Evolutionary conservation across 2,329 filamentous ascomycete genomes (phyloP), one percentile per base, ranked within the genome.

Genomic region (Arthrobotrys musiformis): DNA sequence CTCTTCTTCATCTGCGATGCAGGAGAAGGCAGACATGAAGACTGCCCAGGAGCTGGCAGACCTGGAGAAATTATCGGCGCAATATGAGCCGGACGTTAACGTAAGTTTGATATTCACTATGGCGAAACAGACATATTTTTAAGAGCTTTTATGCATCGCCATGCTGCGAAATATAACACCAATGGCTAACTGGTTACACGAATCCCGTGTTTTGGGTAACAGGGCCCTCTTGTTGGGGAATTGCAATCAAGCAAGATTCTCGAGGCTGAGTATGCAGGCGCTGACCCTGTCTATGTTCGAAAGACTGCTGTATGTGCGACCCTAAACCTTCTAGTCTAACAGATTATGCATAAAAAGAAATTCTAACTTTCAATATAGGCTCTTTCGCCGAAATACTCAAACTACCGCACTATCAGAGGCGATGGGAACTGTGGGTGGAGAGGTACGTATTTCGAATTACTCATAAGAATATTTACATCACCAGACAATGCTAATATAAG

Each of bases 381-480:
- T 19, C 87, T 99, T 67, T 91, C 93, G 5, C 87, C 90, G 81
- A 93, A 91, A 70, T 97, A 97, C 83, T 92, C 93, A 19, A 90
- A 93, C 82, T 97, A 94, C 82, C 92, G 95, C 68, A 91, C 91
- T 9, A 90, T 97, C 83, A 90, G 92, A 84, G 94, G 95, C 64
- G 94, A 98, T 85, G 95, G 95, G 74, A 96, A 97, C 83, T 98
- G 95, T 84, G 95, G 94, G 81, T 98, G 95, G 94, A 89, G 94
- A 91, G 95, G 94, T 97, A 87, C 86, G 90, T 85, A 30, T 9
- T 30, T 52, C 33, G 13, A 1, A 19, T 5, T 28, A 19, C 35
- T 15, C 30, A 85, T 72, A 85, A 81, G 33, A 3, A 13, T 17
- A 4, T 8, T 58, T 24, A 30, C 13, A 11, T 4, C 0, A 2